A percentile compares a stretch with the other conserved stretches of the same genome.
These are phyloP conservation scores for Corylus avellana DNA, from an alignment of 306 rosid genomes.

Conservation along the genomic window DNA sequence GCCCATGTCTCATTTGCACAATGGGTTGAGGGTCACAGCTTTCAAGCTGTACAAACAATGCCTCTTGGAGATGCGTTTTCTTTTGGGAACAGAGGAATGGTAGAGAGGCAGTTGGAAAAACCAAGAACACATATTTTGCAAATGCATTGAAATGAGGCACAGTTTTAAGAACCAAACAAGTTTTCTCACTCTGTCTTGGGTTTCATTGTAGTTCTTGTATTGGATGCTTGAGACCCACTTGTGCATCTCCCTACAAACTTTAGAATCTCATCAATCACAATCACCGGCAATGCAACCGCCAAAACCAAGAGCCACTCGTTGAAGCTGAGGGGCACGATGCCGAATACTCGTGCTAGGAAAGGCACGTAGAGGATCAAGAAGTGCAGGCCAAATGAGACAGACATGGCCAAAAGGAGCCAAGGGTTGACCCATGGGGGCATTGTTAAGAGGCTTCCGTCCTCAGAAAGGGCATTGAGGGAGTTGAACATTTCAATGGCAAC, in stretches of 20 bases:
- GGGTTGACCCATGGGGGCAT: conserved; percentile 99
- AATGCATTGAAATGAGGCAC: conserved; percentile 21
- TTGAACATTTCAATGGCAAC: conserved; percentile 98
- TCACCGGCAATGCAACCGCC: conserved; percentile 55
- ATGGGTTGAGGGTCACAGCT: conserved; percentile 40
- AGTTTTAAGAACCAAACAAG: conserved; percentile 4
- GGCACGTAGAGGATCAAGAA: conserved; percentile 87
- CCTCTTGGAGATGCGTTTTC: neutral
- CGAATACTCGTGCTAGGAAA: conserved; percentile 74
- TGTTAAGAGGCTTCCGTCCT: conserved; percentile 79
- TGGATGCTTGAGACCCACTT: conserved; percentile 37
- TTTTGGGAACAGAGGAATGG: neutral
- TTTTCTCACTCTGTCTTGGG: conserved; percentile 62
- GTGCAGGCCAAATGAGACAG: conserved; percentile 84
- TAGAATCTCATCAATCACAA: conserved; percentile 62
- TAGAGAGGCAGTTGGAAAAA: conserved; percentile 22
- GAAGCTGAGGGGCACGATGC: conserved; percentile 80
- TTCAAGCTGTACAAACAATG: neutral
- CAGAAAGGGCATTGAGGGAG: conserved; percentile 88
- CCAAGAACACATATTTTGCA: conserved; percentile 31
- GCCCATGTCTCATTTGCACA: conserved; percentile 37
- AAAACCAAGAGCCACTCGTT: conserved; percentile 61
- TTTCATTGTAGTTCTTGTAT: conserved; percentile 42
- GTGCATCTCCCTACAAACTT: conserved; percentile 54
- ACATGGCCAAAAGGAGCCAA: conserved; percentile 94